Conservation (phyloP, 129 eudicot species). For the Oenanthe sinensis region DNA sequence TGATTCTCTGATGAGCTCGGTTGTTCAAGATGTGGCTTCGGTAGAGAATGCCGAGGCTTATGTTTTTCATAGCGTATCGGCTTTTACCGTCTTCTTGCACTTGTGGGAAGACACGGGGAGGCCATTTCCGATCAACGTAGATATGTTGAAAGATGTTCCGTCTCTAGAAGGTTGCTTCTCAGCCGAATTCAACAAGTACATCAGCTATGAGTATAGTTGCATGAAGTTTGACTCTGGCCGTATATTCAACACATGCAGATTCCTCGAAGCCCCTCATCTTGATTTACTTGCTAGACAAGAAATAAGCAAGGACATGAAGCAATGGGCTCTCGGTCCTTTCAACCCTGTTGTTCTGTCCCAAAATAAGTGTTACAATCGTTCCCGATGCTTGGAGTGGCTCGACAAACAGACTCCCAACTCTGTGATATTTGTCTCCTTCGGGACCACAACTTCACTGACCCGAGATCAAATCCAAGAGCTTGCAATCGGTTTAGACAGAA, state of each 20-base stretch:
- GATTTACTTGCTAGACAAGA: constrained; percentile 23
- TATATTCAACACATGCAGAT: constrained; percentile 28
- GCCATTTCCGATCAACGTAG: constrained; percentile 8
- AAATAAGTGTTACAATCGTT: background rate
- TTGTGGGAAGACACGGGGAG: constrained; percentile 5
- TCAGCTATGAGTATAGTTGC: constrained; percentile 7
- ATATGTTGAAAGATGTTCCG: constrained; percentile 18
- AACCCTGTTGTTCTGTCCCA: background rate
- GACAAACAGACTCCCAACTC: background rate
- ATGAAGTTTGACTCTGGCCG: constrained; percentile 24
- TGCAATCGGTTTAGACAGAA: background rate
- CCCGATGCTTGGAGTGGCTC: background rate
- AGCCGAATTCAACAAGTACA: constrained; percentile 17
- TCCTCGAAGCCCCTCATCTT: constrained; percentile 23
- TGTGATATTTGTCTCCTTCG: background rate
- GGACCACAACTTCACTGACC: background rate
- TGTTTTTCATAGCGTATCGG: constrained; percentile 32
- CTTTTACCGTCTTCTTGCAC: constrained; percentile 19
- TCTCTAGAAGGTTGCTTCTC: constrained; percentile 33
- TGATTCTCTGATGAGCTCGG: constrained; percentile 44
- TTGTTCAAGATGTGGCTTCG: constrained; percentile 34
- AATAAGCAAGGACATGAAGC: constrained; percentile 6
- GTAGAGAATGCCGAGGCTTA: constrained; percentile 52
- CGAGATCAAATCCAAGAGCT: background rate
- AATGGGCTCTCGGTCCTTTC: constrained; percentile 7